Base-by-base conservation (phyloP, 2,329 filamentous ascomycete genomes). In the Ceratocystiopsis sp. region DNA sequence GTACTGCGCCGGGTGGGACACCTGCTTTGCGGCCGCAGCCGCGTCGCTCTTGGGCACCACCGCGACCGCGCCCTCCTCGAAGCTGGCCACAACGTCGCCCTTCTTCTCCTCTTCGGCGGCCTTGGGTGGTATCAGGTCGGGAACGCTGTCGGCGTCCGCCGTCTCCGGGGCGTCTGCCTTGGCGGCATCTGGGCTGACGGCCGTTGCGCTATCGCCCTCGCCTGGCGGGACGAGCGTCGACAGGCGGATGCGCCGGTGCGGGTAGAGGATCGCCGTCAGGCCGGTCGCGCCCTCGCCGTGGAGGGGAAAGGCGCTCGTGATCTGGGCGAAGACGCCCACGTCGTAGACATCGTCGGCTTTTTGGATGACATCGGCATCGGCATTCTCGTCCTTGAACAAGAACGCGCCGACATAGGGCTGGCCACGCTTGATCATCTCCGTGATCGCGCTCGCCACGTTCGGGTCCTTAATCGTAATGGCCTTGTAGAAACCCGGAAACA, bases 401-500 rank as follows among this genome's bases (percentile, higher is more conserved):
- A 98, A 98, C 3, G 87, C 89, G 49, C 91, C 91, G 36, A 98
- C 85, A 55, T 98, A 98, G 19, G 89, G 93, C 60, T 98, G 93
- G 1, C 91, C 91, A 42, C 89, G 74, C 69, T 93, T 94, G 59
- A 96, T 84, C 71, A 94, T 91, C 57, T 98, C 93, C 46, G 87
- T 82, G 51, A 98, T 93, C 18, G 91, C 91, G 35, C 79, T 78
- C 14, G 87, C 82, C 34, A 98, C 91, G 53, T 91, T 83, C 16
- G 83, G 84, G 55, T 98, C 86, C 57, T 84, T 80, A 52, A 98
- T 93, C 4, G 89, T 98, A 52, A 98, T 91, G 11, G 91, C 89
- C 63, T 98, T 98, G 67, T 98, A 98, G 62, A 96, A 98, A 1
- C 91, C 91, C 1, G 91, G 91, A 62, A 96, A 98, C 13, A 98